Evolutionary conservation across 805 yeast species (phyloP), one percentile per base, ranked within the genome.

Genomic region (Wickerhamiella nectarea): DNA sequence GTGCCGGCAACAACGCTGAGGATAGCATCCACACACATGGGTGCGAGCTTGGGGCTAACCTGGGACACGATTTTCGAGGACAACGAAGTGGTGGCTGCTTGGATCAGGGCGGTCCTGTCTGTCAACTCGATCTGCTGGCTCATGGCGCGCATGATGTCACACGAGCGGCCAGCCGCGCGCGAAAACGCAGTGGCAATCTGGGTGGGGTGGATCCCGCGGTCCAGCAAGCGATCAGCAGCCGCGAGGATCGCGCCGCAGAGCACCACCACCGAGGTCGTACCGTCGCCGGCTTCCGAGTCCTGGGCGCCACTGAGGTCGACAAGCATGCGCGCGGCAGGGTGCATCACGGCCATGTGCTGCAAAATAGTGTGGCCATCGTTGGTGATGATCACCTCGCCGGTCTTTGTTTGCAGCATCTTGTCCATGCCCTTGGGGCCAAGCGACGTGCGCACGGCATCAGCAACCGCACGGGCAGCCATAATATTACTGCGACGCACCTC

Each of bases 401-500:
- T 74, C 41, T 87, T 80, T 15, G 97, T 87, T 65, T 85, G 85
- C 66, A 66, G 65, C 97, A 91, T 89, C 69, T 91, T 91, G 64
- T 91, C 99, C 98, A 91, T 91, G 48, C 99, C 99, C 63, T 86
- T 89, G 45, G 99, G 99, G 17, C 99, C 99, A 47, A 91, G 68
- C 12, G 97, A 80, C 5, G 96, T 87, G 63, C 95, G 74, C 55
- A 86, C 83, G 38, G 95, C 95, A 63, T 86, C 95, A 2, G 94
- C 86, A 20, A 86, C 95, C 5, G 95, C 94, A 55, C 89, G 71
- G 6, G 95, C 96, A 3, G 95, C 95, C 50, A 80, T 70, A 52
- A 87, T 85, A 60, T 86, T 86, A 43, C 87, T 75, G 63, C 75
- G 77, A 50, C 96, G 80, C 43, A 86, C 95, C 64, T 87, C 96